phyloP scores from a whole-genome alignment of 2,329 filamentous ascomycete species.

The Fusarium pseudoanthophilum region DNA sequence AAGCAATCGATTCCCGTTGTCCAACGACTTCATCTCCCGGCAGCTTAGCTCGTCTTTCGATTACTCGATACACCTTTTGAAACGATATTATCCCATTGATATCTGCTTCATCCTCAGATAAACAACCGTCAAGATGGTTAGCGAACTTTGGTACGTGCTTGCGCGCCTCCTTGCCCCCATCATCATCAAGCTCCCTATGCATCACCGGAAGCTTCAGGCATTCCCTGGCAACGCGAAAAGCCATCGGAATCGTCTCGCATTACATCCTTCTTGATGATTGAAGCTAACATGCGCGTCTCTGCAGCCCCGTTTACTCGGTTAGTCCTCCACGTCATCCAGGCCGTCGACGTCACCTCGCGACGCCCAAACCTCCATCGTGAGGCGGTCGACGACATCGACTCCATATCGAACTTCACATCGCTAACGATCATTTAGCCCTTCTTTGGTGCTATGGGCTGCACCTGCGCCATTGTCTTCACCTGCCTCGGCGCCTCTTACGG shows the following conservation, averaged over 20 bases:
- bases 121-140: slow-evolving; percentile 71
- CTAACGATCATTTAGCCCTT: slow-evolving; percentile 72
- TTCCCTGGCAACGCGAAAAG: slow-evolving; percentile 25
- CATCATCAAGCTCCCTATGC: slow-evolving; percentile 46
- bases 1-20: slow-evolving; percentile 38
- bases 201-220: slow-evolving; percentile 47
- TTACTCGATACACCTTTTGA: slow-evolving; percentile 26
- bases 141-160: slow-evolving; percentile 82
- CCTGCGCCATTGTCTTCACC: slow-evolving; percentile 95
- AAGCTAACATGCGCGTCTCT: slow-evolving; percentile 57
- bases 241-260: slow-evolving; percentile 10
- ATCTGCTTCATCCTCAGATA: slow-evolving; percentile 30
- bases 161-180: slow-evolving; percentile 47
- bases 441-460: slow-evolving; percentile 98
- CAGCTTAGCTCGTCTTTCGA: slow-evolving; percentile 25
- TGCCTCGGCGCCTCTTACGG: slow-evolving; percentile 97
- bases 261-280: slow-evolving; percentile 27
- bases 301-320: slow-evolving; percentile 98
- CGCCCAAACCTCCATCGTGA: slow-evolving; percentile 31
- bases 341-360: slow-evolving; percentile 47
- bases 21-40: slow-evolving; percentile 43
- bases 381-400: slow-evolving; percentile 29
- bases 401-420: slow-evolving; percentile 32
- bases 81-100: slow-evolving; percentile 29
- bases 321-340: slow-evolving; percentile 63